Base-by-base conservation (phyloP, 495 filamentous ascomycete species). In the Podospora bellae-mahoneyi region DNA sequence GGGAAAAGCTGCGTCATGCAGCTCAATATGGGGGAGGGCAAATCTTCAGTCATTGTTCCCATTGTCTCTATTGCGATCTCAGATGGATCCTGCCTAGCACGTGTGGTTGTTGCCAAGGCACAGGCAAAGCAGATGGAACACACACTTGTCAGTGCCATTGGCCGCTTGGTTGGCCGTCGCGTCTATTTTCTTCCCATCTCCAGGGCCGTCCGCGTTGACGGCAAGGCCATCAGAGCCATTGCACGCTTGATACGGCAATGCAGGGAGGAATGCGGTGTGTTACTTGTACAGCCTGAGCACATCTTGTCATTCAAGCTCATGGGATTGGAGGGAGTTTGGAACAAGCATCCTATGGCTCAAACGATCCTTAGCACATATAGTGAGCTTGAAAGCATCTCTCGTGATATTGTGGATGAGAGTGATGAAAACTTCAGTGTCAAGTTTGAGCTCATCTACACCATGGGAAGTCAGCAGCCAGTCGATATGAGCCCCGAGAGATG, bases 21-120 rank as follows among this genome's bases (percentile, higher is more conserved):
- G 71, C 78, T 93, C 64, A 91, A 91, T 69, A 92, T 92, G 89
- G 90, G 90, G 0, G 84, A 90, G 72, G 90, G 90, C 0, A 93
- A 93, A 71, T 88, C 88, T 0, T 88, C 88, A 0, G 85, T 91
- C 1, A 90, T 93, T 64, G 83, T 91, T 4, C 89, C 90, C 0
- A 84, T 89, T 55, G 84, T 89, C 7, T 83, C 87, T 5, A 80
- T 82, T 0, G 75, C 77, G 3, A 72, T 92, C 18, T 88, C 88
- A 0, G 75, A 92, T 69, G 78, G 79, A 0, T 67, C 68, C 0
- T 79, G 75, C 19, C 77, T 92, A 0, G 82, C 84, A 0, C 76
- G 89, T 15, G 80, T 92, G 0, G 71, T 92, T 5, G 89, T 92
- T 9, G 81, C 82, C 9, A 90, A 88, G 69, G 82, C 90, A 0